phyloP scores from a whole-genome alignment of 1,139 yeast species.

The Yamadazyma spencermartinsiae region DNA sequence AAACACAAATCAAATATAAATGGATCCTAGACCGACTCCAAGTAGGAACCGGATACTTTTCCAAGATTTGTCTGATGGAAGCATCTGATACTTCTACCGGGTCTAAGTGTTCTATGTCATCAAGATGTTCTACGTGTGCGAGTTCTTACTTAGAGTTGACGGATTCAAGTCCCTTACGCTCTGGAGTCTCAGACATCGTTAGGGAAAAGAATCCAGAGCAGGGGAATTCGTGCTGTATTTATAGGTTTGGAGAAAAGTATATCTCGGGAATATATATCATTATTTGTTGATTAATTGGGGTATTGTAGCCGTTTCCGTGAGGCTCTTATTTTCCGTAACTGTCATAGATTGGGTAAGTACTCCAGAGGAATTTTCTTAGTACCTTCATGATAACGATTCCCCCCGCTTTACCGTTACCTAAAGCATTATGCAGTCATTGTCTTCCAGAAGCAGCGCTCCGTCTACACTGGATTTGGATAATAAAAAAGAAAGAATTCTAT shows the following conservation, averaged over 20 bases:
- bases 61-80: slow-evolving; percentile 7
- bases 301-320: too few species aligned
- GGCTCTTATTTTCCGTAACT: too few species aligned
- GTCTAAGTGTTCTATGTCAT: not conserved
- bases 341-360: too few species aligned
- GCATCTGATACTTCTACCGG: slow-evolving; percentile 9
- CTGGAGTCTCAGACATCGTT: not conserved
- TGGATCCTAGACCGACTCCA: slow-evolving; percentile 7
- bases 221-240: not conserved
- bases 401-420: too few species aligned
- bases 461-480: too few species aligned
- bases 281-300: not conserved
- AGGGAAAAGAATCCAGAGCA: not conserved
- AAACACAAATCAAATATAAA: slow-evolving; percentile 13
- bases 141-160: slow-evolving; percentile 1
- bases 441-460: too few species aligned
- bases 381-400: too few species aligned
- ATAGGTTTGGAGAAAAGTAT: not conserved
- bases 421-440: too few species aligned
- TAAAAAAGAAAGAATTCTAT: too few species aligned
- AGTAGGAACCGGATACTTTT: slow-evolving; percentile 9
- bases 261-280: not conserved
- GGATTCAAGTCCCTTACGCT: not conserved
- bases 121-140: not conserved
- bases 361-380: too few species aligned